phyloP scores from a whole-genome alignment of 2,329 filamentous ascomycete species.

The Aspergillus sp. region DNA sequence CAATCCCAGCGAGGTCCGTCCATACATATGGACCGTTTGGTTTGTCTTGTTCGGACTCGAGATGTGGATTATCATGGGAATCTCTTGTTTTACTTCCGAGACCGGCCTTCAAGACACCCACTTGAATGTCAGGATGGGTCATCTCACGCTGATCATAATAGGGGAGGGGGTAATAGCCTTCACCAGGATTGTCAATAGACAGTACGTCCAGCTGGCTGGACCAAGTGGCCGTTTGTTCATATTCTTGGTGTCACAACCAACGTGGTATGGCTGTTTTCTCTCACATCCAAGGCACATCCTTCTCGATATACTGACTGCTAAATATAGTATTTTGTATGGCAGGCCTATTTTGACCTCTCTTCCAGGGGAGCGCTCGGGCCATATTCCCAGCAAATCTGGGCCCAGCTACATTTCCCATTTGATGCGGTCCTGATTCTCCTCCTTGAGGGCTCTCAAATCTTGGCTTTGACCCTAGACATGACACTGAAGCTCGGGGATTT shows the following conservation, averaged over 20 bases:
- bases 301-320: constrained; percentile 6
- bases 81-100: constrained; percentile 56
- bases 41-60: constrained; percentile 57
- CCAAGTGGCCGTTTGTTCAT: constrained; percentile 39
- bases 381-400: constrained; percentile 57
- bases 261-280: constrained; percentile 27
- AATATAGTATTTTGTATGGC: constrained; percentile 58
- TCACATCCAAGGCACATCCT: neutral
- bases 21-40: constrained; percentile 50
- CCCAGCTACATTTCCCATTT: constrained; percentile 58
- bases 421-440: constrained; percentile 63
- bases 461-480: constrained; percentile 47
- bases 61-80: constrained; percentile 49
- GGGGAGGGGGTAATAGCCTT: constrained; percentile 66
- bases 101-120: constrained; percentile 63
- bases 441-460: constrained; percentile 63
- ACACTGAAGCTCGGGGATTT: constrained; percentile 42
- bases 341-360: constrained; percentile 60
- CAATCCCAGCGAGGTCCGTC: constrained; percentile 15
- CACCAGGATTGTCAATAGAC: constrained; percentile 54
- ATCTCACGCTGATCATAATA: constrained; percentile 65
- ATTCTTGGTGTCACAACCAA: constrained; percentile 38
- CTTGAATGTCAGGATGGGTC: constrained; percentile 61
- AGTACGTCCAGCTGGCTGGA: constrained; percentile 39
- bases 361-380: constrained; percentile 50